A percentile compares a stretch with the other conserved stretches of the same genome.
Conservation (phyloP, 2,329 filamentous ascomycete species). For the Ceratocystis cubensis region DNA sequence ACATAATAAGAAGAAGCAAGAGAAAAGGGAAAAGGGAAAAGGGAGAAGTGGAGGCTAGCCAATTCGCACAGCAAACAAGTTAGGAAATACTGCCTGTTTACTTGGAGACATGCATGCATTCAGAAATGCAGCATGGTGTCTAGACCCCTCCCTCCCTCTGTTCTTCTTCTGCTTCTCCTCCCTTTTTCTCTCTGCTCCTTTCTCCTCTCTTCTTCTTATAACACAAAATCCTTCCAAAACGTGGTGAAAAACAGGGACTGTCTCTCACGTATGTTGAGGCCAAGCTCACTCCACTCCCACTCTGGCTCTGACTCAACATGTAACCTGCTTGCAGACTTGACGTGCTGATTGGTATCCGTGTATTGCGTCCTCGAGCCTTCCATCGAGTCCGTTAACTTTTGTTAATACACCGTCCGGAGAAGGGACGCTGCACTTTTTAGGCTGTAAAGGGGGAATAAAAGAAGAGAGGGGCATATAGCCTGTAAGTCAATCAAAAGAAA, state of each 20-base stretch:
- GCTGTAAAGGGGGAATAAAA: neutral
- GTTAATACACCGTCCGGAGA: neutral
- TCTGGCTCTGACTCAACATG: no score
- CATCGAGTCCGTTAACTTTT: no score
- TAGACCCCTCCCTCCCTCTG: neutral
- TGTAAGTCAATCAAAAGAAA: neutral
- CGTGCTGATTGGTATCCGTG: no score
- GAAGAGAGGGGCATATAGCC: neutral
- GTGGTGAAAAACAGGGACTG: conserved; percentile 4
- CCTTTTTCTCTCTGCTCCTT: neutral
- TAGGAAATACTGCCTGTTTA: conserved; percentile 1
- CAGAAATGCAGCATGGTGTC: neutral
- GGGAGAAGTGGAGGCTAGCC: neutral
- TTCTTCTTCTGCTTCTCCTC: neutral
- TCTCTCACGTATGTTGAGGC: neutral
- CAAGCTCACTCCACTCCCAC: neutral
- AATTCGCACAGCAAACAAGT: neutral
- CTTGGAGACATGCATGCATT: neutral
- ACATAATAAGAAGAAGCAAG: neutral
- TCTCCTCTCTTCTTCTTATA: neutral
- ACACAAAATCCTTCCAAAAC: conserved; percentile 6
- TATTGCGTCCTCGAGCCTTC: no score
- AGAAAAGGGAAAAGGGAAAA: conserved; percentile 2
- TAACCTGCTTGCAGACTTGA: no score
- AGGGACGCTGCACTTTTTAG: neutral